Base-by-base conservation (phyloP, 2,329 filamentous ascomycete genomes). In the Rutstroemia sp. region DNA sequence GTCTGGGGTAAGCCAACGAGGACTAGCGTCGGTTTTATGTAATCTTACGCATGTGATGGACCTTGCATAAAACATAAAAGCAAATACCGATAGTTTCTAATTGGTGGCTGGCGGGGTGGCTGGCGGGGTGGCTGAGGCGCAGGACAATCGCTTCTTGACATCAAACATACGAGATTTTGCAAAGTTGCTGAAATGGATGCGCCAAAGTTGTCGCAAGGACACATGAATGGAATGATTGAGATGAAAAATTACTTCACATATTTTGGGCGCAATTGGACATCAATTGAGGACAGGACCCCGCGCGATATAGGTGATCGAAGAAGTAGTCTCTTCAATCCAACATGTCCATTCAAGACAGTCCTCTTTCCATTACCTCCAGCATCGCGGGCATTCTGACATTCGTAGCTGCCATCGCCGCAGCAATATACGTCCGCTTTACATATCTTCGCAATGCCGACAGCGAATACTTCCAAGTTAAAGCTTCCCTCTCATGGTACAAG, bases 381-480 rank as follows among this genome's bases (percentile, higher is more conserved):
- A 60, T 77, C 45, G 68, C 73, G 2, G 74, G 75, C 56, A 76
- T 78, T 44, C 66, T 77, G 25, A 78, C 75, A 6, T 77, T 78
- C 56, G 65, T 77, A 30, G 71, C 74, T n/a, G 75, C 75, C 45
- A 72, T 78, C 46, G 58, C 70, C 0, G 74, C 75, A 2, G 70
- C 75, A 0, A 60, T 68, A n/a, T 77, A 75, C 56, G 74, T 70
- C 4, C 72, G 74, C 36, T 61, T 78, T 48, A 73, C 68, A 7
- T 76, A 76, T 57, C 65, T 78, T 23, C 73, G 73, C 39, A 75
- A 75, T 59, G 75, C 75, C 52, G 71, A 76, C 57, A 68, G 70
- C 9, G 76, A 78, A 63, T 77, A 76, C 56, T 75, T 77, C 58
- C 72, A 71, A 38, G 73, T 77, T 56, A 77, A 78, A 58, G 70